Conservation (phyloP, 768 basidiomycete species). For the Podaxis sp. region DNA sequence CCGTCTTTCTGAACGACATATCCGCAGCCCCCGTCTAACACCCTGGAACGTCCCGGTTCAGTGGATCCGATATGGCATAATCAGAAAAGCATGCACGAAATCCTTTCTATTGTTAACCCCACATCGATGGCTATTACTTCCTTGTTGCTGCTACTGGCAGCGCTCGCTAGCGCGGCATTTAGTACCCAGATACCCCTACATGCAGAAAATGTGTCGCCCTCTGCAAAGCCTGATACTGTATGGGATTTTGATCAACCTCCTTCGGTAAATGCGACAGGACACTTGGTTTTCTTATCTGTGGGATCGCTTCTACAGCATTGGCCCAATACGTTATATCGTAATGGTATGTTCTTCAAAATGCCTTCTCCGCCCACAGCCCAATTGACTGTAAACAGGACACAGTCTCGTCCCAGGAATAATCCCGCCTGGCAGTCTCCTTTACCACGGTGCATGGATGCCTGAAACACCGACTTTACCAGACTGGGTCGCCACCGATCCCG, state of each 20-base stretch:
- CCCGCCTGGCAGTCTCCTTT: not conserved
- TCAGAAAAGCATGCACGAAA: no score
- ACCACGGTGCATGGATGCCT: not conserved
- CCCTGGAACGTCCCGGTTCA: no score
- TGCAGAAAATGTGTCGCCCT: not conserved
- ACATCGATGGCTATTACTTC: not conserved
- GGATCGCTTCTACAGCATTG: not conserved
- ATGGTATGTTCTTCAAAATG: not conserved
- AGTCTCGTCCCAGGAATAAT: not conserved
- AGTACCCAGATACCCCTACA: not conserved
- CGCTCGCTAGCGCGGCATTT: not conserved
- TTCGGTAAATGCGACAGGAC: not conserved
- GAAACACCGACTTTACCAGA: not conserved
- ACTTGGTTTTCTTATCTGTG: not conserved
- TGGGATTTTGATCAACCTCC: not conserved
- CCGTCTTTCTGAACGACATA: no score
- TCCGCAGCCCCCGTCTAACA: no score
- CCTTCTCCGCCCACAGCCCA: not conserved
- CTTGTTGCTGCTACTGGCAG: not conserved
- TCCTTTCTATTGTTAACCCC: not conserved
- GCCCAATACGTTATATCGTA: not conserved
- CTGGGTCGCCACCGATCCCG: conserved; percentile 15
- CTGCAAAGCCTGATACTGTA: not conserved
- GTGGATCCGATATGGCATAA: no score
- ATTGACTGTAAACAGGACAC: not conserved